A percentile compares a stretch with the other conserved stretches of the same genome.
Evolutionary conservation across 2,329 filamentous ascomycete species (phyloP).

Genomic region (Aspergillus sp.): DNA sequence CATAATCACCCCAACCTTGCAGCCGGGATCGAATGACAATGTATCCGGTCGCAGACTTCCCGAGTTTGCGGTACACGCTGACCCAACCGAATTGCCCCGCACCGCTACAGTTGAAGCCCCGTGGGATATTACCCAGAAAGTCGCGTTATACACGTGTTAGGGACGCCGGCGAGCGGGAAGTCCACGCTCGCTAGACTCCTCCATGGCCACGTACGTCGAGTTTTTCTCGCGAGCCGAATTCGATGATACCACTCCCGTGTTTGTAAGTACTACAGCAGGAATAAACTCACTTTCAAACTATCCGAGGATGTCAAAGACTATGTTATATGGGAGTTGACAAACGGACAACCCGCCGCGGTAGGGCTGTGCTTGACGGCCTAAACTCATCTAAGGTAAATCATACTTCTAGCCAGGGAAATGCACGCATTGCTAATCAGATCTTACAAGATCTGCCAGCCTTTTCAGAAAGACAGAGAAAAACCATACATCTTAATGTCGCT

Average conservation of each 20-base stretch:
- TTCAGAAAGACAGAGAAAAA: background rate
- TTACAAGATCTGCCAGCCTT: background rate
- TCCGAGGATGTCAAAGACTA: background rate
- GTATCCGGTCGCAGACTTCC: background rate
- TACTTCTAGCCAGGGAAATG: background rate
- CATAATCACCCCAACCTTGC: background rate
- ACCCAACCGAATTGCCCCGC: background rate
- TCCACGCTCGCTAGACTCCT: background rate
- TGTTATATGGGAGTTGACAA: background rate
- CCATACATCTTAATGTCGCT: background rate
- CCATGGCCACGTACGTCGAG: background rate
- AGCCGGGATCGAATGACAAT: background rate
- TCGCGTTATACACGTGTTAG: background rate
- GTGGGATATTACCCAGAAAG: background rate
- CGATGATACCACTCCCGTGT: background rate
- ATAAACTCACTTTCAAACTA: background rate
- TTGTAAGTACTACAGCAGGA: background rate
- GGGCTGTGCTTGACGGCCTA: background rate
- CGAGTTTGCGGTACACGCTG: background rate
- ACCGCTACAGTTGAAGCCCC: background rate
- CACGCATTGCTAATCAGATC: background rate
- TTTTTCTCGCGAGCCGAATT: background rate
- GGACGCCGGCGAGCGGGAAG: background rate
- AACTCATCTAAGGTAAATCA: background rate
- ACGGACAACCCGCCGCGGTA: background rate